These are phyloP conservation scores for Talaromyces islandicus DNA, from an alignment of 2,329 filamentous ascomycete species.

Conservation along the genomic window DNA sequence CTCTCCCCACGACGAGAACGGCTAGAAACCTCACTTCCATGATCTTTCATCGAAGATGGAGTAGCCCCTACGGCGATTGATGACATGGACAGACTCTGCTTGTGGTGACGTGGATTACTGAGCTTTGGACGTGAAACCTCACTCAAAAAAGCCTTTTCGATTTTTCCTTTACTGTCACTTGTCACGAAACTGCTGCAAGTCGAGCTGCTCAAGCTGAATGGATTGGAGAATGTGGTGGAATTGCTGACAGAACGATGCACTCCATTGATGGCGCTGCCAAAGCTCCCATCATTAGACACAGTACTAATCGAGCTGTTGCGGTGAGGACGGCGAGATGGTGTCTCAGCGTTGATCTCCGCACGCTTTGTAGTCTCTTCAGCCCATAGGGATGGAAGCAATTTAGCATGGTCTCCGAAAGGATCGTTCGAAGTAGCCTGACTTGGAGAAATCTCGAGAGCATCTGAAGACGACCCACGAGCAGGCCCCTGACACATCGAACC, in stretches of 20 bases:
- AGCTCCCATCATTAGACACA: constrained; percentile 3
- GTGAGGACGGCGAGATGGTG: not conserved
- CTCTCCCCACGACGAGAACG: constrained; percentile 6
- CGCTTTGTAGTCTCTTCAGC: constrained; percentile 2
- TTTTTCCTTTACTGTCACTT: not conserved
- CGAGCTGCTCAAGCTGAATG: constrained; percentile 1
- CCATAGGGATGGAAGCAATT: not conserved
- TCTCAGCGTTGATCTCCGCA: not conserved
- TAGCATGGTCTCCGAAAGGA: not conserved
- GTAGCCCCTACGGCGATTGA: not conserved
- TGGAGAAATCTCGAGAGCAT: not conserved
- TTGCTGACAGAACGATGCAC: not conserved
- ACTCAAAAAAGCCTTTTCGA: not conserved
- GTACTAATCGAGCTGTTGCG: not conserved
- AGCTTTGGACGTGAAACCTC: not conserved
- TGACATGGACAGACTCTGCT: constrained; percentile 10
- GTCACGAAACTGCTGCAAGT: constrained; percentile 3
- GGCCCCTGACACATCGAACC: not conserved
- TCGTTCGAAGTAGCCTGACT: not conserved
- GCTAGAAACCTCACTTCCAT: not conserved
- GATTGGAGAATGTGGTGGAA: constrained; percentile 5
- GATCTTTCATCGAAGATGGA: not conserved
- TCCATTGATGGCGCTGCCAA: not conserved
- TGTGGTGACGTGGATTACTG: not conserved
- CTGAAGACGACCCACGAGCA: not conserved